Conservation (phyloP, 2,329 filamentous ascomycete genomes). For the Cladosporium sp. region DNA sequence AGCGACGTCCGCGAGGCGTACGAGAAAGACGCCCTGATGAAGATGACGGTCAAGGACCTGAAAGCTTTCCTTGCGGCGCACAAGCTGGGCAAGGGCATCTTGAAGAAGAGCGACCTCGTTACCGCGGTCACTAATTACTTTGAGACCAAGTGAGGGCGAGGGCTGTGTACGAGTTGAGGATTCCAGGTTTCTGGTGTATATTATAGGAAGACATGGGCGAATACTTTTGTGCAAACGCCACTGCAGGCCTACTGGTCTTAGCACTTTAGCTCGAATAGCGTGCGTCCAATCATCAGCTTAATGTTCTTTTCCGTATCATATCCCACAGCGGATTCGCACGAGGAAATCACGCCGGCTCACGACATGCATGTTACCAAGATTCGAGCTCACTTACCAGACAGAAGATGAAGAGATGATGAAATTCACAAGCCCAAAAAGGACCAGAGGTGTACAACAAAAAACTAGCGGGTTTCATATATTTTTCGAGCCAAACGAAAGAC, state of each 20-base stretch:
- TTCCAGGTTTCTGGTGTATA: neutral
- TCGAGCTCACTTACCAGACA: neutral
- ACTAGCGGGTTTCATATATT: neutral
- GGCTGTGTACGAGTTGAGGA: neutral
- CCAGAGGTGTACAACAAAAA: neutral
- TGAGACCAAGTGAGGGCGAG: conserved; percentile 34
- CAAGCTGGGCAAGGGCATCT: conserved; percentile 24
- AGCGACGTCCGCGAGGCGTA: conserved; percentile 47
- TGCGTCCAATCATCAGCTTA: neutral
- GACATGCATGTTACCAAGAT: no score
- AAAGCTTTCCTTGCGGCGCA: conserved; percentile 36
- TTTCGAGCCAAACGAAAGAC: neutral
- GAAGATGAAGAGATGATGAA: neutral
- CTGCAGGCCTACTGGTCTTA: neutral
- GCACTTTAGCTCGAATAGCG: neutral
- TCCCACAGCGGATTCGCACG: no score
- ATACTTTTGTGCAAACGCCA: neutral
- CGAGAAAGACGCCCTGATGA: conserved; percentile 46
- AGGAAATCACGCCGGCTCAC: no score
- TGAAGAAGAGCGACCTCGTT: conserved; percentile 38
- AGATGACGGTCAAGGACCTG: conserved; percentile 38
- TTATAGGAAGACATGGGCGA: neutral
- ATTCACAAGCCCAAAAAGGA: neutral
- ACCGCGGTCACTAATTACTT: conserved; percentile 38
- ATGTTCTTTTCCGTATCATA: neutral